phyloP scores from a whole-genome alignment of 2,329 filamentous ascomycete genomes.

The Aspergillus hiratsukae region DNA sequence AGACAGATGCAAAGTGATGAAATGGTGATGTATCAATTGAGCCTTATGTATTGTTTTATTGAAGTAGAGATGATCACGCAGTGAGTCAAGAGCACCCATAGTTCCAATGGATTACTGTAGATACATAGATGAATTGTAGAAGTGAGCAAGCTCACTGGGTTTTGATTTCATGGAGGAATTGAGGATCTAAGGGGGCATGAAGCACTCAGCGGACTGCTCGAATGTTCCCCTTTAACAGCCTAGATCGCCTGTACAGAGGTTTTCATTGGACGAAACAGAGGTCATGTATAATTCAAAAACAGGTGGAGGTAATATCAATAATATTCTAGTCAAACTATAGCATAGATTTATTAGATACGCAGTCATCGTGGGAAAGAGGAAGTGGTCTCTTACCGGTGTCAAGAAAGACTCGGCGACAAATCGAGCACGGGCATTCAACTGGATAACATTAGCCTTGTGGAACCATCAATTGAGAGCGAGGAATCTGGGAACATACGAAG shows the following conservation, averaged over 20 bases:
- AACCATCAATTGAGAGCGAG: background rate
- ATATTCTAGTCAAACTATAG: conserved; percentile 18
- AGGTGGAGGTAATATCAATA: conserved; percentile 9
- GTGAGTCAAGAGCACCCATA: background rate
- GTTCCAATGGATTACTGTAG: background rate
- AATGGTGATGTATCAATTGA: background rate
- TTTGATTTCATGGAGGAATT: conserved; percentile 4
- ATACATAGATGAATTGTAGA: background rate
- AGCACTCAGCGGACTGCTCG: conserved; percentile 6
- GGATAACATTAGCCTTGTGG: conserved; percentile 19
- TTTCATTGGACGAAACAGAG: conserved; percentile 10
- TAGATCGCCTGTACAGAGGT: conserved; percentile 22
- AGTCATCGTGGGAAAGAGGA: background rate
- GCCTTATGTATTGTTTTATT: background rate
- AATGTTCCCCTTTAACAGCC: conserved; percentile 17
- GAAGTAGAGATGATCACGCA: background rate
- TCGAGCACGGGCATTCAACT: conserved; percentile 94
- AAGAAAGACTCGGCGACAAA: conserved; percentile 98
- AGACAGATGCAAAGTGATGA: background rate
- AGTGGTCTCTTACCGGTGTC: conserved; percentile 64
- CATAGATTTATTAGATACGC: conserved; percentile 27
- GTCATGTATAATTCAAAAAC: conserved; percentile 17
- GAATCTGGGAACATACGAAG: conserved; percentile 62
- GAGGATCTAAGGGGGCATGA: conserved; percentile 11
- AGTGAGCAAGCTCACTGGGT: conserved; percentile 1